These are phyloP conservation scores for Schwanniomyces sp. DNA, from an alignment of 805 yeast species.

Conservation along the genomic window DNA sequence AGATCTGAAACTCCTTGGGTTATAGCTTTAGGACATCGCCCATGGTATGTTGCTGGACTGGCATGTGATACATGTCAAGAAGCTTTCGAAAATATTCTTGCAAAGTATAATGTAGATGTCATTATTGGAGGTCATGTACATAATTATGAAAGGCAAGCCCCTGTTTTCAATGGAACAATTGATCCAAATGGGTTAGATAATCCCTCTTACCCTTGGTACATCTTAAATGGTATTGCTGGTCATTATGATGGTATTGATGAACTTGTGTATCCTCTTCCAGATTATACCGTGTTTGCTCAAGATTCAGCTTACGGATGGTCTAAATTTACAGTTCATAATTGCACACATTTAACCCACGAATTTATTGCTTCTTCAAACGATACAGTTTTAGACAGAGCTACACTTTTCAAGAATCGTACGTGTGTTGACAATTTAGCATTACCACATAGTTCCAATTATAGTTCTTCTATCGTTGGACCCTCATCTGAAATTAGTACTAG, in stretches of 20 bases:
- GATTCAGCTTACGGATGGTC: slow-evolving; percentile 14
- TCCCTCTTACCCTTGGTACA: slow-evolving; percentile 14
- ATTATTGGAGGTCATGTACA: slow-evolving; percentile 12
- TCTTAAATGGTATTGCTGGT: slow-evolving; percentile 14
- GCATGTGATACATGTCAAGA: slow-evolving; percentile 8
- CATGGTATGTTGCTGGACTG: slow-evolving; percentile 12
- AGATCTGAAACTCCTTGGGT: slow-evolving; percentile 15
- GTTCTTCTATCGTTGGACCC: too few species aligned
- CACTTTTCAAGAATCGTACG: slow-evolving; percentile 9
- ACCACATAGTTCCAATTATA: too few species aligned
- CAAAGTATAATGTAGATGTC: slow-evolving; percentile 10
- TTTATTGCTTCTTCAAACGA: slow-evolving; percentile 11
- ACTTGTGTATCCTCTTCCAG: slow-evolving; percentile 9
- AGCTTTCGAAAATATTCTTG: slow-evolving; percentile 11
- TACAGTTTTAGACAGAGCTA: slow-evolving; percentile 13
- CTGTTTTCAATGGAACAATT: slow-evolving; percentile 6
- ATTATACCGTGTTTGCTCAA: slow-evolving; percentile 10
- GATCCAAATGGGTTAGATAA: slow-evolving; percentile 14
- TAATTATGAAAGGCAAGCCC: slow-evolving; percentile 11
- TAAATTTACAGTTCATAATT: slow-evolving; percentile 12
- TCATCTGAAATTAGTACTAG: too few species aligned
- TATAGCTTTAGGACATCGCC: slow-evolving; percentile 13
- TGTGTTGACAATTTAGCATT: too few species aligned
- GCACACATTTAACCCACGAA: slow-evolving; percentile 14
- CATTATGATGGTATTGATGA: slow-evolving; percentile 13